Evolutionary conservation across 495 filamentous ascomycete species (phyloP).

Genomic region (Aspergillus sparsus): DNA sequence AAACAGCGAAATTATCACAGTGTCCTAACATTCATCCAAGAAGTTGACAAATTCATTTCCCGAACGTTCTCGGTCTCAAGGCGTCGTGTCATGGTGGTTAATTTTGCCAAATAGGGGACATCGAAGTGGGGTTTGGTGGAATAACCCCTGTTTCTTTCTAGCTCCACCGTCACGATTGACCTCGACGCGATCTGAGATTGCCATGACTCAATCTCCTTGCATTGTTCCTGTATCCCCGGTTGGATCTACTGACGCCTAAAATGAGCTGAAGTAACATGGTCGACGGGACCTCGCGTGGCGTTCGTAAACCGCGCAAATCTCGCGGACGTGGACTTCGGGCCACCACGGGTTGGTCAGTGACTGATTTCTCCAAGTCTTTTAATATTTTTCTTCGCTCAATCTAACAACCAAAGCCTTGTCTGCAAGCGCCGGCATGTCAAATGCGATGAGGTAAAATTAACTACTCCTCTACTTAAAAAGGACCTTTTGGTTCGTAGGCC

Average conservation of each 20-base stretch:
- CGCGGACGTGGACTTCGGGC: constrained; percentile 35
- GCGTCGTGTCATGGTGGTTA: neutral
- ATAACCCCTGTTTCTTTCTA: constrained; percentile 6
- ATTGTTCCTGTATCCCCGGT: constrained; percentile 8
- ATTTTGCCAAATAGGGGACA: neutral
- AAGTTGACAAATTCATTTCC: neutral
- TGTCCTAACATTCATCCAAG: neutral
- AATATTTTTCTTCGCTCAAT: neutral
- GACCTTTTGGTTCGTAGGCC: too few species aligned
- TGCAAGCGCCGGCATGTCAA: constrained; percentile 40
- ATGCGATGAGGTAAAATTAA: constrained; percentile 31
- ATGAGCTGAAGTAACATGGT: constrained; percentile 14
- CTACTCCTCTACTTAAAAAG: neutral
- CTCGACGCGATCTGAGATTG: constrained; percentile 10
- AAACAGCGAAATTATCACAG: too few species aligned
- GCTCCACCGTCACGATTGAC: constrained; percentile 7
- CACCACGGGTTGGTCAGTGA: constrained; percentile 35
- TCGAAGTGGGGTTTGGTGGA: constrained; percentile 5
- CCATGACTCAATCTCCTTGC: neutral
- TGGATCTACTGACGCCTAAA: neutral
- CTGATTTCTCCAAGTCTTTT: constrained; percentile 5
- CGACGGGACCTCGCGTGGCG: constrained; percentile 19
- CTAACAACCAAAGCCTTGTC: constrained; percentile 24
- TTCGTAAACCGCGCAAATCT: constrained; percentile 35
- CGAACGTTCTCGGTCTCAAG: constrained; percentile 4